A percentile compares a stretch with the other conserved stretches of the same genome.
Evolutionary conservation across 176 grass and related monocot genomes (phyloP).

Genomic region (Oryza longistaminata): DNA sequence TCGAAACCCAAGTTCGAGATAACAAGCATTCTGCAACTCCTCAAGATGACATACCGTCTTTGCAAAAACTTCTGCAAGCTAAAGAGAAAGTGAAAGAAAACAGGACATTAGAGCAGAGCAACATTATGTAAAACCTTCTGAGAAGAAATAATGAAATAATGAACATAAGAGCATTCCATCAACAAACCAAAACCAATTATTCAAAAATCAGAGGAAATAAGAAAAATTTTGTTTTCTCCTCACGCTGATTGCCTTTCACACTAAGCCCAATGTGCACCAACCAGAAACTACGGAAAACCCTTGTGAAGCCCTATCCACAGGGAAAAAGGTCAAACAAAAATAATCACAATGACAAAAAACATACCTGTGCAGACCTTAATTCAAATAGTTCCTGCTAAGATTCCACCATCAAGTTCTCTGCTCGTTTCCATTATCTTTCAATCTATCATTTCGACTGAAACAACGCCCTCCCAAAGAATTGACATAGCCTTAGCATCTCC

Average conservation of each 20-base stretch:
- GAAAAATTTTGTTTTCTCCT: background rate
- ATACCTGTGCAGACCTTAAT: conserved; percentile 93
- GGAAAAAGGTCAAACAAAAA: background rate
- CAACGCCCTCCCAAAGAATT: conserved; percentile 81
- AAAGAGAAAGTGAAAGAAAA: conserved; percentile 44
- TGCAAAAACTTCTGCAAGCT: conserved; percentile 99
- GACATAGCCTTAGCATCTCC: conserved; percentile 98
- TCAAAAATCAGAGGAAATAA: conserved; percentile 17
- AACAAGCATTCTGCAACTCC: conserved; percentile 96
- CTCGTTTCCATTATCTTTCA: conserved; percentile 76
- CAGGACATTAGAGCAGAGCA: conserved; percentile 13
- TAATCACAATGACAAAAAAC: conserved; percentile 1
- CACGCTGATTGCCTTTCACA: background rate
- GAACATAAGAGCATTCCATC: conserved; percentile 1
- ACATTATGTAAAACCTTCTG: conserved; percentile 8
- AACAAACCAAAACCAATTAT: conserved; percentile 2
- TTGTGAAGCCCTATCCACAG: conserved; percentile 10
- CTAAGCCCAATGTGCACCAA: background rate
- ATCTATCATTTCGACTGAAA: conserved; percentile 81
- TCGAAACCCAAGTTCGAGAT: conserved; percentile 91
- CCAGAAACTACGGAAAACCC: conserved; percentile 11
- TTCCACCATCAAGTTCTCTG: conserved; percentile 87
- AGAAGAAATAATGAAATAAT: background rate
- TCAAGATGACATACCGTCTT: conserved; percentile 96
- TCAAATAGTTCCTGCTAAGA: conserved; percentile 99